Base-by-base conservation (phyloP, 2,329 filamentous ascomycete species). In the Arthroderma sp. region DNA sequence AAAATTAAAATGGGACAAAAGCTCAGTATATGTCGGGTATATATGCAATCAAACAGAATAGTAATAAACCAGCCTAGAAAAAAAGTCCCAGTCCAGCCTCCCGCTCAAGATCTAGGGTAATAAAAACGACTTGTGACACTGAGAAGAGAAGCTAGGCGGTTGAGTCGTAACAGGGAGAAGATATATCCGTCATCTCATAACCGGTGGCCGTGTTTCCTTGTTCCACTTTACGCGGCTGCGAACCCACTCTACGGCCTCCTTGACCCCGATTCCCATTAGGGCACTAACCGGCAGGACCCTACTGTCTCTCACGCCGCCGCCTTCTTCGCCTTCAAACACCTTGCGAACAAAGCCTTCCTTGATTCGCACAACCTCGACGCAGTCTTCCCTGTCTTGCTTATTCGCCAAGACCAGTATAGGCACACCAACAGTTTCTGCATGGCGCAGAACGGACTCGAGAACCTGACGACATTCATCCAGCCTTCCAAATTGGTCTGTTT, bases 341-440 rank as follows among this genome's bases (percentile, higher is more conserved):
- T 84, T 87, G 66, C 94, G 83, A 42, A 98, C 88, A 44, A 96
- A 72, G 0, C 89, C 91, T 63, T 98, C 91, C 67, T 98, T 98
- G 60, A 98, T 95, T 52, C 87, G 74, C 48, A 96, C 89, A 2
- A 95, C 91, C 72, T 98, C 91, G 43, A 96, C 85, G 55, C 89
- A 96, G 64, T 96, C 91, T 65, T 98, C 91, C 1, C 89, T 72
- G 62, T 98, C 91, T 68, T 98, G 91, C 67, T 98, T 98, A 62
- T 98, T 98, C 49, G 91, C 91, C 52, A 98, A 68, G 40, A 98
- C 85, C 45, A 98, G 68, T 45, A 98, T 73, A 22, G 91, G 91
- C 49, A 98, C 87, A 8, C 91, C 89, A 55, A 87, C 85, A 2
- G 89, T 85, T 58, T 94, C 87, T 36, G 83, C 78, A 62, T 89